Percentiles rank a stretch among this genome's conserved stretches.
Evolutionary conservation across 257 asterid species (phyloP).

Genomic region (Salvia rosmarinus): DNA sequence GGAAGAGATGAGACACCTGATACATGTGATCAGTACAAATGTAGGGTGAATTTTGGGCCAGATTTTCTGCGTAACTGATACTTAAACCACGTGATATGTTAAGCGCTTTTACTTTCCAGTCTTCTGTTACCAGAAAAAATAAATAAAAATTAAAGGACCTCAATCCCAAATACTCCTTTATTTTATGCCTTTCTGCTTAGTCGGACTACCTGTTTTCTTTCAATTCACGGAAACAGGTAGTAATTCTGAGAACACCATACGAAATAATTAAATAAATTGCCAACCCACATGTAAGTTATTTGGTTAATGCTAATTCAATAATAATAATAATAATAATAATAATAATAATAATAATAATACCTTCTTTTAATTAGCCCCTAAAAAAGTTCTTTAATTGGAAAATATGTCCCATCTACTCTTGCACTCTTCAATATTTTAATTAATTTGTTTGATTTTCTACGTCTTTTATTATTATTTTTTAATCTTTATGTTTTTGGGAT

Average conservation of each 20-base stretch:
- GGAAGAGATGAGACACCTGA: too few species aligned
- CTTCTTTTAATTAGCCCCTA: too few species aligned
- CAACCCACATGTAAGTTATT: too few species aligned
- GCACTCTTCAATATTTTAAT: background rate
- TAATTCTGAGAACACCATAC: too few species aligned
- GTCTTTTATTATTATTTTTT: too few species aligned
- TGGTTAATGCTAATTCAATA: too few species aligned
- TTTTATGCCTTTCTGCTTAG: background rate
- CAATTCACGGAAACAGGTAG: background rate
- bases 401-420: background rate
- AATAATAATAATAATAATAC: too few species aligned
- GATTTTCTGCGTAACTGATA: slow-evolving; percentile 36
- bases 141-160: too few species aligned
- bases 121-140: background rate
- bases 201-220: background rate
- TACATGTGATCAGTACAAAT: background rate
- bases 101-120: slow-evolving; percentile 20
- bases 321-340: too few species aligned
- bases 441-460: background rate
- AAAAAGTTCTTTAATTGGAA: background rate
- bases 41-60: slow-evolving; percentile 16
- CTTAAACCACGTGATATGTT: slow-evolving; percentile 39
- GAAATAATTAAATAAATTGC: too few species aligned
- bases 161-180: background rate
- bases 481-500: too few species aligned